phyloP scores from a whole-genome alignment of 805 yeast genomes.

The Saccharomycopsis sp. region DNA sequence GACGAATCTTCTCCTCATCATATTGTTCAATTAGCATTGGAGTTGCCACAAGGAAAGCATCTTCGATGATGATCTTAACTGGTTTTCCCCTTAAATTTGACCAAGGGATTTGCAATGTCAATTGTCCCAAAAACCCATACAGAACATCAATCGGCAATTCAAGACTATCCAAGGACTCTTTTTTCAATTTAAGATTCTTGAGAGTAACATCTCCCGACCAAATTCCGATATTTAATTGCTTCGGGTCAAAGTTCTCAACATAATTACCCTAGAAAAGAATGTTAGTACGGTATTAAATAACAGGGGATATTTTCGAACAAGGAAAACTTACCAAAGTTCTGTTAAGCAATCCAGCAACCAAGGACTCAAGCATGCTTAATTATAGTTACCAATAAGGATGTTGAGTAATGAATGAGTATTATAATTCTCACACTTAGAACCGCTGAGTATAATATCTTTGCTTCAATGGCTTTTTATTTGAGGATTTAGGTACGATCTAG shows the following conservation, averaged over 20 bases:
- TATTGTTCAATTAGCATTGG: slow-evolving; percentile 56
- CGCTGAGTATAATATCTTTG: too few species aligned
- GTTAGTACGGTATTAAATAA: neutral
- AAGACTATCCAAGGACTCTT: slow-evolving; percentile 81
- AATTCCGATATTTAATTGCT: slow-evolving; percentile 88
- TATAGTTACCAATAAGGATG: too few species aligned
- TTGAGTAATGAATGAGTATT: too few species aligned
- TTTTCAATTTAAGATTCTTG: slow-evolving; percentile 64
- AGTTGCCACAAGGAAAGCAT: slow-evolving; percentile 71
- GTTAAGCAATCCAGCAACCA: slow-evolving; percentile 54
- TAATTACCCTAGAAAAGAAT: slow-evolving; percentile 39
- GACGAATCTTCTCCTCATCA: slow-evolving; percentile 49
- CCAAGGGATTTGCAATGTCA: slow-evolving; percentile 94
- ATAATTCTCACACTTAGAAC: too few species aligned
- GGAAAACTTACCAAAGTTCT: slow-evolving; percentile 32
- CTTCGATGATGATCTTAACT: slow-evolving; percentile 77
- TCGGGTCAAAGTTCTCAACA: slow-evolving; percentile 92
- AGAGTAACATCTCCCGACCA: slow-evolving; percentile 97
- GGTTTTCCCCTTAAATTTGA: slow-evolving; percentile 88
- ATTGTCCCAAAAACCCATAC: slow-evolving; percentile 82
- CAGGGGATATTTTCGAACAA: neutral
- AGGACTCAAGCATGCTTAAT: slow-evolving; percentile 48
- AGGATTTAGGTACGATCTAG: too few species aligned
- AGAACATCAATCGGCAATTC: slow-evolving; percentile 79
- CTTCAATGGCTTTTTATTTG: too few species aligned